These are phyloP conservation scores for Beta lomatogona DNA, from an alignment of 179 eudicot species.

Conservation along the genomic window DNA sequence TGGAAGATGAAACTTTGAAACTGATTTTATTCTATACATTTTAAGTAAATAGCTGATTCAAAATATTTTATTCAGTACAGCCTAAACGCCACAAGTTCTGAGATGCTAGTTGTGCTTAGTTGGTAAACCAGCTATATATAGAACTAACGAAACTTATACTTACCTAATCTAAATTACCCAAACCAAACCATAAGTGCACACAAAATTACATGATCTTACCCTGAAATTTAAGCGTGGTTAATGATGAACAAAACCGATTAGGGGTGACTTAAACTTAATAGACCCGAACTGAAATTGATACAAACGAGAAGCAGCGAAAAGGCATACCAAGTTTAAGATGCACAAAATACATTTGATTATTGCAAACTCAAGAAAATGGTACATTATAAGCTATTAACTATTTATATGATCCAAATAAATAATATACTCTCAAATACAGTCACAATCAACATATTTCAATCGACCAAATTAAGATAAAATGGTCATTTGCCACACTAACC, in stretches of 20 bases:
- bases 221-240: too few species aligned
- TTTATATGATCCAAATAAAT: not conserved
- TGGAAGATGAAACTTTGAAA: too few species aligned
- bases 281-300: not conserved
- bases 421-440: not conserved
- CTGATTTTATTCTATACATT: too few species aligned
- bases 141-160: too few species aligned
- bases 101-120: not conserved
- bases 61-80: not conserved
- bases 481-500: too few species aligned
- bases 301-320: not conserved
- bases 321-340: not conserved
- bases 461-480: not conserved
- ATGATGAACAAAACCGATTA: too few species aligned
- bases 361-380: conserved; percentile 1
- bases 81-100: too few species aligned
- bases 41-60: too few species aligned
- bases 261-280: too few species aligned
- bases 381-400: not conserved
- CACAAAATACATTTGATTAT: conserved; percentile 12
- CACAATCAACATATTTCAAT: conserved; percentile 3
- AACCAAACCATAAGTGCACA: too few species aligned
- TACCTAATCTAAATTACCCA: too few species aligned
- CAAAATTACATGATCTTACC: too few species aligned
- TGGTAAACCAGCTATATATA: not conserved